phyloP scores from a whole-genome alignment of 148 eudicot genomes.

The Chenopodium album region DNA sequence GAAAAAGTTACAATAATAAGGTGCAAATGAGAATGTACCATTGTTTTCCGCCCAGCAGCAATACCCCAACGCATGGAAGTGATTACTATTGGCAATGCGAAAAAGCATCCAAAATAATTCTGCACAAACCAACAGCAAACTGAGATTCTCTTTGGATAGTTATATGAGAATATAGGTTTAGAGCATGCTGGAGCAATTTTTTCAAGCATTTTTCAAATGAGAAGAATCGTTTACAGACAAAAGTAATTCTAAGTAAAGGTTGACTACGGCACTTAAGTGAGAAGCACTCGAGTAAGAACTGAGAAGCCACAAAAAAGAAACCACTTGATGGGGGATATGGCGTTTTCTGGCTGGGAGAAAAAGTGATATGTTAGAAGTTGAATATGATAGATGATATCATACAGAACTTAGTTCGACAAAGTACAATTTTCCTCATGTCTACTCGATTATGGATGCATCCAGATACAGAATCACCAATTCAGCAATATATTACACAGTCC shows the following conservation, averaged over 20 bases:
- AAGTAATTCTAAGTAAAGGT: neutral
- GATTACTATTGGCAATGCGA: constrained; percentile 85
- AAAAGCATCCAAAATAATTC: constrained; percentile 95
- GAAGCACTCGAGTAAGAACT: too few relatives aligned
- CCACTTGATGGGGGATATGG: neutral
- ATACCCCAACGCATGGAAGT: constrained; percentile 93
- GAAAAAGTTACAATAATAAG: neutral
- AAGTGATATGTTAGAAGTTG: neutral
- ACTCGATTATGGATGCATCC: neutral
- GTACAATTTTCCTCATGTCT: neutral
- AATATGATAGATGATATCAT: neutral
- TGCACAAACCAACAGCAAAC: constrained; percentile 34
- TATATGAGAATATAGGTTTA: neutral
- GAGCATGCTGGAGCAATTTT: neutral
- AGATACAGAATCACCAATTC: too few relatives aligned
- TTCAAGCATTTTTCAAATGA: neutral
- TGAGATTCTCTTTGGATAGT: neutral
- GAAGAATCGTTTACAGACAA: neutral
- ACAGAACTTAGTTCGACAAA: neutral
- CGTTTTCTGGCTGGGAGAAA: neutral
- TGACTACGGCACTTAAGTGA: neutral
- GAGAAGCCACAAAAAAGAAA: neutral
- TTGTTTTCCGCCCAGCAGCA: constrained; percentile 91
- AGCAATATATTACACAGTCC: neutral
- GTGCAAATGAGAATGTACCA: constrained; percentile 46